A percentile compares a stretch with the other conserved stretches of the same genome.
phyloP scores from a whole-genome alignment of 768 basidiomycete genomes.

The Pholiota conissans region DNA sequence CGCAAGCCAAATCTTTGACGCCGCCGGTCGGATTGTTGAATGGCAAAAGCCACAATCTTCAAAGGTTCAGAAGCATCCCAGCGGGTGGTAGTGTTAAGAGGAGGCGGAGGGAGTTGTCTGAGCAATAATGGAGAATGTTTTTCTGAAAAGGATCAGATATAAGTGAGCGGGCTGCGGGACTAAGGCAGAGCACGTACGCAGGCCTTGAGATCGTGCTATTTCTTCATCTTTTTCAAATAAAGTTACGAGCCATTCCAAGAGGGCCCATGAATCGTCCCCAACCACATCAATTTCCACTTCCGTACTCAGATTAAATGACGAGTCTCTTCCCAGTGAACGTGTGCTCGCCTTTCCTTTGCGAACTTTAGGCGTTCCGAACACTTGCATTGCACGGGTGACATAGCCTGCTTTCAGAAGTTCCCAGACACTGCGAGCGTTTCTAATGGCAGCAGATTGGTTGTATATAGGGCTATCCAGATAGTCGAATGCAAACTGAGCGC shows the following conservation, averaged over 20 bases:
- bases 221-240: slow-evolving; percentile 71
- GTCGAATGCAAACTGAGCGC: slow-evolving; percentile 24
- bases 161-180: not conserved
- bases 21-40: slow-evolving; percentile 21
- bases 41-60: slow-evolving; percentile 21
- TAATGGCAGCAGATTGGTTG: slow-evolving; percentile 52
- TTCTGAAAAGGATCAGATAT: slow-evolving; percentile 2
- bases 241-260: slow-evolving; percentile 67
- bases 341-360: slow-evolving; percentile 32
- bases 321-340: slow-evolving; percentile 18
- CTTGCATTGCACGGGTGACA: slow-evolving; percentile 34
- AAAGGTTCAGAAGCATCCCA: slow-evolving; percentile 46
- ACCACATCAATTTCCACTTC: slow-evolving; percentile 34
- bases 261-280: slow-evolving; percentile 65
- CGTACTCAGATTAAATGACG: slow-evolving; percentile 14
- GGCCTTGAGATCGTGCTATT: slow-evolving; percentile 30
- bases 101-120: slow-evolving; percentile 57
- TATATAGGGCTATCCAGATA: slow-evolving; percentile 59
- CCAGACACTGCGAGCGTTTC: slow-evolving; percentile 59
- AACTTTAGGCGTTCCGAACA: slow-evolving; percentile 27
- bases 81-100: slow-evolving; percentile 43
- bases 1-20: slow-evolving; percentile 13
- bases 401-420: slow-evolving; percentile 57
- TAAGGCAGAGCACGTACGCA: slow-evolving; percentile 28
- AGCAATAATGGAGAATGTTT: slow-evolving; percentile 54